Conservation (phyloP, 192 early-diverging fungal species). For the Physocladia obscura region DNA sequence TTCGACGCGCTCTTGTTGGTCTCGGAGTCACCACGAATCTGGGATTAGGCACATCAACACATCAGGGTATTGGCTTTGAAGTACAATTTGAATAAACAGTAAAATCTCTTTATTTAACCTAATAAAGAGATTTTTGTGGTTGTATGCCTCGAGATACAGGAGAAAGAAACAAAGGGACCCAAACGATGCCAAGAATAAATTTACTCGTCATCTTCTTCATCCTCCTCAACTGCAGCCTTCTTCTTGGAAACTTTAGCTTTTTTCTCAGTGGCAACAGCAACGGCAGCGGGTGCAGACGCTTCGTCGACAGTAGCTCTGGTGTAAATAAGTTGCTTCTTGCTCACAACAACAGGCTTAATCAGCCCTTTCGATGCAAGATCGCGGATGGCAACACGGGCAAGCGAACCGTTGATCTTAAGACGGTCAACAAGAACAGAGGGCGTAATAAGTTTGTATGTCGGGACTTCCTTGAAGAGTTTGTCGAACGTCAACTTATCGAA, state of each 20-base stretch:
- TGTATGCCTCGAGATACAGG: no score
- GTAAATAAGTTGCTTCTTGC: slow-evolving; percentile 82
- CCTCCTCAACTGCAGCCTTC: background rate
- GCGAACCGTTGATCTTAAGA: slow-evolving; percentile 94
- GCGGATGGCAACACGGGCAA: slow-evolving; percentile 92
- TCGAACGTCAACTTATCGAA: slow-evolving; percentile 97
- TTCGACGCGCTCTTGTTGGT: slow-evolving; percentile 63
- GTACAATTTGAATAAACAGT: slow-evolving; percentile 33
- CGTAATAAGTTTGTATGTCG: slow-evolving; percentile 98
- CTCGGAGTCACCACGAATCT: slow-evolving; percentile 69
- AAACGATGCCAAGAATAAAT: background rate
- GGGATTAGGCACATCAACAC: slow-evolving; percentile 13
- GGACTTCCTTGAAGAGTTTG: slow-evolving; percentile 99
- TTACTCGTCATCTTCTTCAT: background rate
- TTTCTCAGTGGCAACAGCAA: background rate
- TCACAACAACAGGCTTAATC: slow-evolving; percentile 87
- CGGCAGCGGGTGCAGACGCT: background rate
- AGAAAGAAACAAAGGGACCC: no score
- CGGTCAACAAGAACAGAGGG: slow-evolving; percentile 98
- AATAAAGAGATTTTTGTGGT: no score
- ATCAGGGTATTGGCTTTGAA: slow-evolving; percentile 39
- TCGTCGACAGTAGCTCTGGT: slow-evolving; percentile 56
- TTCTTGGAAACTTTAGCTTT: background rate
- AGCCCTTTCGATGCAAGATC: slow-evolving; percentile 89
- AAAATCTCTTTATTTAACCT: no score